Base-by-base conservation (phyloP, 768 basidiomycete genomes). In the Tulasnella sp. region DNA sequence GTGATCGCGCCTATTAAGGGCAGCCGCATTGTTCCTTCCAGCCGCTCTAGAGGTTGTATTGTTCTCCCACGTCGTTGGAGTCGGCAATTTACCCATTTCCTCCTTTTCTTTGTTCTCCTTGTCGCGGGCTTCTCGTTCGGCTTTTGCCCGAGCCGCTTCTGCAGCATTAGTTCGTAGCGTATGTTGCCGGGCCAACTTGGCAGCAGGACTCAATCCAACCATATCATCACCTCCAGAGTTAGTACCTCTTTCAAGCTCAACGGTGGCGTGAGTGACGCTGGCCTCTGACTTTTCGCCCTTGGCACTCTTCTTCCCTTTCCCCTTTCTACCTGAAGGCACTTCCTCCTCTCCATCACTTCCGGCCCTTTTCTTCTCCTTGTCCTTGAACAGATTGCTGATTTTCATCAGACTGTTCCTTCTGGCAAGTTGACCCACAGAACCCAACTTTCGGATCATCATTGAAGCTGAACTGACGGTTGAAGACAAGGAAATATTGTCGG, bases 381-480 rank as follows among this genome's bases (percentile, higher is more conserved):
- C 88, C 67, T 92, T 93, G 74, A 98, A 95, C 52, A 96, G 69
- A 43, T 83, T 86, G 16, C 90, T 89, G 63, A 96, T 91, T 25
- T 89, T 84, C 47, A 85, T 83, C 34, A 96, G 67, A 32, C 86
- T 89, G 62, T 92, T 93, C 37, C 90, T 73, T 45, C 90, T 69
- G 7, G 89, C 87, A 13, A 95, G 74, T 65, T 85, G 88, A 28
- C 88, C 87, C 67, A 95, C 81, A 33, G 80, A 79, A 3, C 92
- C 86, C 41, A 98, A 79, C 69, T 95, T 98, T 58, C 92, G 77
- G 60, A 95, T 92, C 77, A 98, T 93, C 64, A 96, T 83, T 37
- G 85, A 89, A 19, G 93, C 93, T 45, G 84, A 88, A 56, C 83
- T 87, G 59, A 95, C 92, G 39, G 93, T 95, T 6, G 87, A 91